Conservation (phyloP, 2,329 filamentous ascomycete genomes). For the Stemphylium beticola region DNA sequence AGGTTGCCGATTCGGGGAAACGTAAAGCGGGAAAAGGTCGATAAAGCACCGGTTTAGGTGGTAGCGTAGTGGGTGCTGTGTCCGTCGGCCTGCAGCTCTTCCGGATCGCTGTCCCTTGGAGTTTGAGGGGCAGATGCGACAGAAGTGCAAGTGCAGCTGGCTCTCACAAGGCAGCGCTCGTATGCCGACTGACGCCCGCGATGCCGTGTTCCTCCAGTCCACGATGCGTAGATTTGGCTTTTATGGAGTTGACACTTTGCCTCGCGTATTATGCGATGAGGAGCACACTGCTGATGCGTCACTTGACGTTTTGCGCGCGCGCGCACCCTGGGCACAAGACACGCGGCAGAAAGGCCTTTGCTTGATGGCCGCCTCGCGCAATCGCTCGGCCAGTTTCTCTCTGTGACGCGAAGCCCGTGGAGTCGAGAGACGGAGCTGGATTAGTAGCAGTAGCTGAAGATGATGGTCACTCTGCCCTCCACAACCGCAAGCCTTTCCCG, state of each 20-base stretch:
- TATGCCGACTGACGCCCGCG: slow-evolving; percentile 29
- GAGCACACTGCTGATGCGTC: slow-evolving; percentile 44
- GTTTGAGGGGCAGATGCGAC: slow-evolving; percentile 18
- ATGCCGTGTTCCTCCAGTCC: slow-evolving; percentile 38
- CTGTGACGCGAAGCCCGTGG: slow-evolving; percentile 30
- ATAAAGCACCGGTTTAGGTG: slow-evolving; percentile 41
- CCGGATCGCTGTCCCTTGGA: slow-evolving; percentile 19
- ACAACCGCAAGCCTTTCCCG: slow-evolving; percentile 32
- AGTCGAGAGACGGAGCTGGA: slow-evolving; percentile 33
- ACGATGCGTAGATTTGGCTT: slow-evolving; percentile 39
- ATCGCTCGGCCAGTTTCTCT: slow-evolving; percentile 26
- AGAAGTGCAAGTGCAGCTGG: slow-evolving; percentile 9
- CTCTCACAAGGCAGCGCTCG: slow-evolving; percentile 30
- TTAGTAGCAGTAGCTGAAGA: slow-evolving; percentile 43
- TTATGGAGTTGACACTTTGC: slow-evolving; percentile 39
- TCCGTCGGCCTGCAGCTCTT: slow-evolving; percentile 15
- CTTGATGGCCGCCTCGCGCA: slow-evolving; percentile 35
- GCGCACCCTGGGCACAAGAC: slow-evolving; percentile 44
- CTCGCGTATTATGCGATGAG: slow-evolving; percentile 42
- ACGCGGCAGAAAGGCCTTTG: slow-evolving; percentile 26
- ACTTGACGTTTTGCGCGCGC: slow-evolving; percentile 40
- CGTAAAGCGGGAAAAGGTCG: slow-evolving; percentile 31
- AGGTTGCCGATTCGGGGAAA: slow-evolving; percentile 33
- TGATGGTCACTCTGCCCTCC: slow-evolving; percentile 42
- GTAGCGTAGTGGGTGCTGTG: slow-evolving; percentile 31